Conservation (phyloP, 331 rosid genomes). For the Rosa hybrid region DNA sequence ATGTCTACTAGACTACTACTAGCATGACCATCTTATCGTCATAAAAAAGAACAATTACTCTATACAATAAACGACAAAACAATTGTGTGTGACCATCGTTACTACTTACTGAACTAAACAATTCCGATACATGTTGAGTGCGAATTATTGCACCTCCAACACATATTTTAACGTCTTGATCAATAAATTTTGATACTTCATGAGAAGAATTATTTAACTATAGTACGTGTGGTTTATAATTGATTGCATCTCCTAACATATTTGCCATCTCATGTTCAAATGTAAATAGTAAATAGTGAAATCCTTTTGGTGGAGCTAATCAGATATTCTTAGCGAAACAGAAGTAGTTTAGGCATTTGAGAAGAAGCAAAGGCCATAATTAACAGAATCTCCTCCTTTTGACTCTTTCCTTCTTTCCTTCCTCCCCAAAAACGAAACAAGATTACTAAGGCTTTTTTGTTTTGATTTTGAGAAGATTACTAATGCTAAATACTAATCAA, state of each 20-base stretch:
- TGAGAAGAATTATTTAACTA: background rate
- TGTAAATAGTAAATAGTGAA: background rate
- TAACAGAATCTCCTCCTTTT: background rate
- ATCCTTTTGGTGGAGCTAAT: background rate
- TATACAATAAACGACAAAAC: too few relatives aligned
- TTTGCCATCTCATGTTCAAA: background rate
- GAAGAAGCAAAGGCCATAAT: background rate
- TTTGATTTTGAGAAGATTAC: too few relatives aligned
- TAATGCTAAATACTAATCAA: too few relatives aligned
- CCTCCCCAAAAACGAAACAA: conserved; percentile 21
- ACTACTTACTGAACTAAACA: background rate
- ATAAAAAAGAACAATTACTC: background rate
- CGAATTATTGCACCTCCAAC: too few relatives aligned
- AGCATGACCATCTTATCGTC: background rate
- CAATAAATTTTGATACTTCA: background rate
- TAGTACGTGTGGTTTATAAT: background rate
- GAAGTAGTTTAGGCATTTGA: background rate
- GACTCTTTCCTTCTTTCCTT: background rate
- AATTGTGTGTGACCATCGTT: too few relatives aligned
- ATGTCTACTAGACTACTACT: too few relatives aligned
- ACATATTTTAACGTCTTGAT: background rate
- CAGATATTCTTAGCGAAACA: background rate
- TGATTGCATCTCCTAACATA: background rate
- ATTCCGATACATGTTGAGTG: background rate
- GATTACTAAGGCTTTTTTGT: too few relatives aligned